phyloP scores from a whole-genome alignment of 148 eudicot genomes.

The Nyssa sinensis region DNA sequence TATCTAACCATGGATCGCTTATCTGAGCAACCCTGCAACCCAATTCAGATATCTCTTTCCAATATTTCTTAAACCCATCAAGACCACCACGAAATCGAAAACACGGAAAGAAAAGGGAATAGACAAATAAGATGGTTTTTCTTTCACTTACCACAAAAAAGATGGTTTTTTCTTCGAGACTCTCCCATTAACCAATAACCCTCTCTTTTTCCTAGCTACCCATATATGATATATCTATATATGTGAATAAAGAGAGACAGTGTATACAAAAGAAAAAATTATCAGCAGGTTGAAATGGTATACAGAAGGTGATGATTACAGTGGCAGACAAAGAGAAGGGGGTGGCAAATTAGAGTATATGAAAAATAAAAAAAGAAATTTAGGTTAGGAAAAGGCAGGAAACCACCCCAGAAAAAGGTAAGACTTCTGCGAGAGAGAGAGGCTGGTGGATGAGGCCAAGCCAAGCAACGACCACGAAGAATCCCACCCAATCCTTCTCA shows the following conservation, averaged over 20 bases:
- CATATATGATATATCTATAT: constrained; percentile 17
- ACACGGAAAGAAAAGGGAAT: constrained; percentile 16
- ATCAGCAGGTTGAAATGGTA: constrained; percentile 18
- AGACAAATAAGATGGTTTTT: constrained; percentile 21
- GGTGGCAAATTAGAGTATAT: neutral
- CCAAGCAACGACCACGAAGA: constrained; percentile 42
- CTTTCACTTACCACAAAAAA: too few relatives aligned
- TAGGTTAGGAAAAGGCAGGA: neutral
- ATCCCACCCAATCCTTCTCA: constrained; percentile 29
- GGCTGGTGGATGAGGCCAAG: constrained; percentile 24
- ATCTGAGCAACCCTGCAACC: constrained; percentile 28
- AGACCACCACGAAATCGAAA: constrained; percentile 15
- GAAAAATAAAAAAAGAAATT: constrained; percentile 8
- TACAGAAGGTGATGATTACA: constrained; percentile 40
- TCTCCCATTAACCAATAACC: too few relatives aligned
- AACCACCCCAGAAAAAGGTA: constrained; percentile 28
- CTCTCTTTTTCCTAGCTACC: too few relatives aligned
- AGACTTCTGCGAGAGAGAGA: constrained; percentile 16
- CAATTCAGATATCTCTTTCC: constrained; percentile 18
- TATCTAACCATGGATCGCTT: constrained; percentile 48
- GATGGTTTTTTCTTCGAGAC: neutral
- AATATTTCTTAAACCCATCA: constrained; percentile 6
- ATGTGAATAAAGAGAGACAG: constrained; percentile 11
- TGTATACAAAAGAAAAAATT: neutral
- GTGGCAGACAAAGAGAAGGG: constrained; percentile 33